Conservation (phyloP, 2,329 filamentous ascomycete species). For the Chaetomium sp. region DNA sequence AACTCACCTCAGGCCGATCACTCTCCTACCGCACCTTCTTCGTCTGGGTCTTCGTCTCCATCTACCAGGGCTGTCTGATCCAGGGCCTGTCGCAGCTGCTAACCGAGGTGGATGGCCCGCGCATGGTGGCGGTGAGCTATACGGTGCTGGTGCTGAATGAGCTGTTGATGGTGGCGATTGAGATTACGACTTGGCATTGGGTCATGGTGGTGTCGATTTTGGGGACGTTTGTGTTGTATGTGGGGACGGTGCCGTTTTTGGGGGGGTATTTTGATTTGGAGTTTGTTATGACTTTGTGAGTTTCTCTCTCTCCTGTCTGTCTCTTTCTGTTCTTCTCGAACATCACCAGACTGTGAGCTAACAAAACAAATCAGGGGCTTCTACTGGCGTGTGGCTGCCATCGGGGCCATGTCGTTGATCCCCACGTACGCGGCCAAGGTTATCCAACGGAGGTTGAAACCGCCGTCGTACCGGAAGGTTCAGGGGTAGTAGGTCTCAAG, state of each 20-base stretch:
- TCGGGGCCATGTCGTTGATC: conserved; percentile 71
- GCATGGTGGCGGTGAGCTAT: conserved; percentile 86
- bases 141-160: conserved; percentile 91
- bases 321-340: background rate
- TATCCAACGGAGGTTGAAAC: conserved; percentile 76
- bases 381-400: conserved; percentile 78
- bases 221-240: conserved; percentile 74
- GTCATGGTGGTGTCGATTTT: conserved; percentile 81
- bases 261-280: conserved; percentile 81
- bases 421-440: conserved; percentile 85
- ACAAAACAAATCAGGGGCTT: conserved; percentile 57
- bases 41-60: conserved; percentile 87
- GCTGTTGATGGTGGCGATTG: conserved; percentile 91
- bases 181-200: conserved; percentile 95
- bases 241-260: conserved; percentile 78
- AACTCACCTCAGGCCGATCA: conserved; percentile 81
- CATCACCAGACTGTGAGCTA: background rate
- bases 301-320: conserved; percentile 10
- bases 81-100: conserved; percentile 90
- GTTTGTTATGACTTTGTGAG: conserved; percentile 66
- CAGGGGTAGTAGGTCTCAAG: conserved; percentile 50
- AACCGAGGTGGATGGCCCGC: conserved; percentile 64
- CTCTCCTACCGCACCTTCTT: conserved; percentile 93
- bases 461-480: conserved; percentile 92
- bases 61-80: conserved; percentile 94